A percentile compares a stretch with the other conserved stretches of the same genome.
These are phyloP conservation scores for Capronia americana DNA, from an alignment of 2,329 filamentous ascomycete genomes.

Conservation along the genomic window DNA sequence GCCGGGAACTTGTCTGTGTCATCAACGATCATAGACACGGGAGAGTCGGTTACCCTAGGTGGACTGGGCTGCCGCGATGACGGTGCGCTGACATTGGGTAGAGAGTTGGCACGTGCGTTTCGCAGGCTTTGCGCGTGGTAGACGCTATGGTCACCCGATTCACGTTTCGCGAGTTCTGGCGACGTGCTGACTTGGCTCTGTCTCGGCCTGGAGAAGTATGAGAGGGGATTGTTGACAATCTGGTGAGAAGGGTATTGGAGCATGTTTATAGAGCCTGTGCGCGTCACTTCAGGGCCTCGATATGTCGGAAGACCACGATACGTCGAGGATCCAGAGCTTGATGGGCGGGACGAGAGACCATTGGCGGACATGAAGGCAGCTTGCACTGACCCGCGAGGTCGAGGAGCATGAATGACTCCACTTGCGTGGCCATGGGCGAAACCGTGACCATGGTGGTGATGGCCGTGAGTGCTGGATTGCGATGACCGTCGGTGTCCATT, in stretches of 20 bases:
- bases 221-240: slow-evolving; percentile 40
- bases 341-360: slow-evolving; percentile 34
- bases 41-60: slow-evolving; percentile 35
- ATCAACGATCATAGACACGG: slow-evolving; percentile 36
- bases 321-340: slow-evolving; percentile 36
- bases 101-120: slow-evolving; percentile 26
- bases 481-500: slow-evolving; percentile 31
- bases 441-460: slow-evolving; percentile 14
- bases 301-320: slow-evolving; percentile 38
- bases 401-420: slow-evolving; percentile 35
- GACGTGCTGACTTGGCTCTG: slow-evolving; percentile 37
- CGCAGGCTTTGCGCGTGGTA: slow-evolving; percentile 23
- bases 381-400: slow-evolving; percentile 33
- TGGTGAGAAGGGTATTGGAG: slow-evolving; percentile 34
- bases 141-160: slow-evolving; percentile 24
- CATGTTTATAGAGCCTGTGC: slow-evolving; percentile 39
- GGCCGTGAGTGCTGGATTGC: slow-evolving; percentile 31
- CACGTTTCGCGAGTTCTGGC: slow-evolving; percentile 27
- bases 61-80: slow-evolving; percentile 34
- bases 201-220: slow-evolving; percentile 39
- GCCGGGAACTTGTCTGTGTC: slow-evolving; percentile 30
- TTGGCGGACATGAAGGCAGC: slow-evolving; percentile 33
- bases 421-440: slow-evolving; percentile 18
- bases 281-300: slow-evolving; percentile 39
- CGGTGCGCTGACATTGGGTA: slow-evolving; percentile 25